Evolutionary conservation across 2,329 filamentous ascomycete species (phyloP), one percentile per base, ranked within the genome.

Genomic region (Aspergillus sp.): DNA sequence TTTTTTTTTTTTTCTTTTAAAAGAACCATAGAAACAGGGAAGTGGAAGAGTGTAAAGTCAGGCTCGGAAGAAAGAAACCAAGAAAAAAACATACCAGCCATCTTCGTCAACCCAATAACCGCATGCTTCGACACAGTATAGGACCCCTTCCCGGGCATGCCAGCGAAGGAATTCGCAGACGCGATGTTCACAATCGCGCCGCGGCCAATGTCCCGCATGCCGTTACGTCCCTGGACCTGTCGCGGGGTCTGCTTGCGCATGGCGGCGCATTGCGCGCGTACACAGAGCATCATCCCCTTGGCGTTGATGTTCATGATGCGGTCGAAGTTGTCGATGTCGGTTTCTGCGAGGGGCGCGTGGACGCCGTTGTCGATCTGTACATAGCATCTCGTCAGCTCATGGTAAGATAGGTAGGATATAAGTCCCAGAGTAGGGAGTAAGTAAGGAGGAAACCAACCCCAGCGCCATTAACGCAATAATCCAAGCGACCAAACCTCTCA

Each of bases 81-180:
- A 4, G 4, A 12, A 20, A 1, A 20, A 29, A 47, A 46, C 42
- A 36, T 46, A 49, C 52, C 56, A 12, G 32, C 39, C 56, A 55
- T 55, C 47, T 55, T 55, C 4, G 47, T 55, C 32, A 58, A 26
- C 2, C 20, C 56, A 22, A 55, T 55, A 29, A 31, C 36, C 9
- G 56, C 56, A 54, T 58, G 52, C 26, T 58, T 58, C 1, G 56
- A 58, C 7, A 55, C 29, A 4, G 52, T 55, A 51, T 58, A 58
- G 6, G 46, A 50, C 18, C 14, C 31, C 18, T 55, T 58, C 2
- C 56, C 47, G 5, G 56, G 56, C 6, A 55, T 4, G 1, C 52
- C 52, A 3, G 46, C 52, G 31, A 55, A 55, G 10, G 26, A 22
- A n/a, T 58, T 55, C 12, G 52, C 32, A 4, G 52, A 58, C 3